Evolutionary conservation across 495 filamentous ascomycete species (phyloP).

Genomic region (Aspergillus funiculosus): DNA sequence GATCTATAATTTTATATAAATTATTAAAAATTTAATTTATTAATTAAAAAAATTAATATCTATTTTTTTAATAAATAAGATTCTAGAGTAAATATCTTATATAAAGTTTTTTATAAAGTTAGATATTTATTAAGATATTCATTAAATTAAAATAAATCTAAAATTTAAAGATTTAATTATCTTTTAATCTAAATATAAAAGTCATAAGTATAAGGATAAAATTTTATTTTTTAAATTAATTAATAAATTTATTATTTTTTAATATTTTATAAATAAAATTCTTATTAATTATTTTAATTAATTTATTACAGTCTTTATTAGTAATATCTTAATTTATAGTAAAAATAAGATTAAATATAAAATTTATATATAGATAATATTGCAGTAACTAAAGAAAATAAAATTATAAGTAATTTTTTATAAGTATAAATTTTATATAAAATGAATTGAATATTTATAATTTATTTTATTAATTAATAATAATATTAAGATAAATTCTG

Average conservation of each 20-base stretch:
- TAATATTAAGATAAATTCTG: not conserved
- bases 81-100: conserved; percentile 22
- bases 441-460: conserved; percentile 19
- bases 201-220: conserved; percentile 26
- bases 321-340: conserved; percentile 34
- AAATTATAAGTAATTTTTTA: conserved; percentile 14
- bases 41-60: conserved; percentile 44
- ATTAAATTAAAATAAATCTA: conserved; percentile 27
- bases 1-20: conserved; percentile 40
- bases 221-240: conserved; percentile 19
- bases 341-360: conserved; percentile 21
- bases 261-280: conserved; percentile 27
- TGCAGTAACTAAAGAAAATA: conserved; percentile 11
- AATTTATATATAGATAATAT: conserved; percentile 15
- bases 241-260: conserved; percentile 19
- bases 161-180: conserved; percentile 28
- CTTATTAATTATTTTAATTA: conserved; percentile 20
- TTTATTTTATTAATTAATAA: conserved; percentile 20
- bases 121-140: conserved; percentile 36
- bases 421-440: conserved; percentile 28
- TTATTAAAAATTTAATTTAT: conserved; percentile 37
- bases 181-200: conserved; percentile 25
- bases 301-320: conserved; percentile 28
- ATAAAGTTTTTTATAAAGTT: conserved; percentile 42
- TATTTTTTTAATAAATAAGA: conserved; percentile 41